Base-by-base conservation (phyloP, 1,139 yeast species). In the Geotrichum aggregatum region DNA sequence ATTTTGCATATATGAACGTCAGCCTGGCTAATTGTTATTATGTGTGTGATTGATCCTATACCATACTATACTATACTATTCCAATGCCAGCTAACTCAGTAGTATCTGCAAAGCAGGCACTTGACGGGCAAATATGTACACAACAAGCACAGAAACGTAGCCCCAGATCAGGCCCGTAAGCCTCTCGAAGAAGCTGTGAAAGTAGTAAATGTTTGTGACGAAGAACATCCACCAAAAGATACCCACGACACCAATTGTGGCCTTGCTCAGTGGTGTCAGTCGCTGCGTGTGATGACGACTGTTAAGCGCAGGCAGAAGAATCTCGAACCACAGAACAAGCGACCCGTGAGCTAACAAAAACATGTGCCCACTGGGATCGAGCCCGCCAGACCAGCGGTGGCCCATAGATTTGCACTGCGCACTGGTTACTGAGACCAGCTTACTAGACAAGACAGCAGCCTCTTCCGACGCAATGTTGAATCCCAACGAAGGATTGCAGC, bases 291-390 rank as follows among this genome's bases (percentile, higher is more conserved):
- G 38, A 26, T 19, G 49, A 40, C 19, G 34, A 19, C 33, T 42
- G 41, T 26, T 47, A 39, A 44, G 43, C 22, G 63, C 59, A 55
- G 66, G 74, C 8, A 77, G 77, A 24, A 73, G 60, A 6, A 82
- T 67, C 65, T 91, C 98, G 54, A 81, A 80, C 65, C 86, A 76
- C 60, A 92, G 65, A 57, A 84, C 79, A 61, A 87, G 71, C 16
- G 87, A 79, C 52, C 92, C 79, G 57, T 87, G 84, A 2, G 87
- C 80, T 53, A 92, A 70, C 44, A 92, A 67, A 62, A 91, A 92
- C 0, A 88, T 86, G 66, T 92, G 98, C 0, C 98, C 98, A 57
- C 94, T 84, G 13, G 98, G 96, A 70, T 92, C 98, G 64, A 88
- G 96, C 0, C 98, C 98, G 1, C 96, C 97, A 8, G 65, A 66